A percentile compares a stretch with the other conserved stretches of the same genome.
Evolutionary conservation across 177 flowering plant species (phyloP).

Genomic region (Viscum album): DNA sequence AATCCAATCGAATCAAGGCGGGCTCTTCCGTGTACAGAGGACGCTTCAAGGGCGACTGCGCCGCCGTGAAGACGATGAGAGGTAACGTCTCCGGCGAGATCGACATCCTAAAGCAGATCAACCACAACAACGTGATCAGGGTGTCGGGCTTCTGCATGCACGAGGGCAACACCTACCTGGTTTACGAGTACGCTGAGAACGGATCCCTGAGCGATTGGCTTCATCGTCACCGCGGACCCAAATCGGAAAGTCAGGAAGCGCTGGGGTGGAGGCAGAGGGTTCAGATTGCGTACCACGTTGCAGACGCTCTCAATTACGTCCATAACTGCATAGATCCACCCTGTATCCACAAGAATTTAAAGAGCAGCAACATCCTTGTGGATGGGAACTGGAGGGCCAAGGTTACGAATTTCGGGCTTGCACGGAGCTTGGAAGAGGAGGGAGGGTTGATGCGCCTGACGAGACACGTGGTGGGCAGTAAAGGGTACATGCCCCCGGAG

Average conservation of each 20-base stretch:
- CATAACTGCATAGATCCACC: conserved; percentile 52
- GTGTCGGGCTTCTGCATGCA: conserved; percentile 60
- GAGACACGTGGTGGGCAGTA: conserved; percentile 54
- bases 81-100: conserved; percentile 56
- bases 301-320: conserved; percentile 63
- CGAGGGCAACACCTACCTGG: conserved; percentile 48
- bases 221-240: conserved; percentile 10
- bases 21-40: conserved; percentile 51
- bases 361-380: conserved; percentile 50
- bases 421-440: conserved; percentile 29
- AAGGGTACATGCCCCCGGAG: conserved; percentile 79
- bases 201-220: conserved; percentile 52
- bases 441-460: conserved; percentile 28
- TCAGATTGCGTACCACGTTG: conserved; percentile 52
- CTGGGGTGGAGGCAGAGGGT: conserved; percentile 61
- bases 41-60: conserved; percentile 42
- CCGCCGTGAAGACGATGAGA: conserved; percentile 53
- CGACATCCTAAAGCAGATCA: conserved; percentile 42
- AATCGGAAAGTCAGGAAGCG: background rate
- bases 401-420: conserved; percentile 51
- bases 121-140: conserved; percentile 48
- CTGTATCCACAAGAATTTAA: conserved; percentile 60
- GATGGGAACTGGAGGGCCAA: conserved; percentile 46
- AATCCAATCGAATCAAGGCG: conserved; percentile 36
- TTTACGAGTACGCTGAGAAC: conserved; percentile 57